A percentile compares a stretch with the other conserved stretches of the same genome.
These are phyloP conservation scores for Starmerella powellii DNA, from an alignment of 805 yeast genomes.

Conservation along the genomic window DNA sequence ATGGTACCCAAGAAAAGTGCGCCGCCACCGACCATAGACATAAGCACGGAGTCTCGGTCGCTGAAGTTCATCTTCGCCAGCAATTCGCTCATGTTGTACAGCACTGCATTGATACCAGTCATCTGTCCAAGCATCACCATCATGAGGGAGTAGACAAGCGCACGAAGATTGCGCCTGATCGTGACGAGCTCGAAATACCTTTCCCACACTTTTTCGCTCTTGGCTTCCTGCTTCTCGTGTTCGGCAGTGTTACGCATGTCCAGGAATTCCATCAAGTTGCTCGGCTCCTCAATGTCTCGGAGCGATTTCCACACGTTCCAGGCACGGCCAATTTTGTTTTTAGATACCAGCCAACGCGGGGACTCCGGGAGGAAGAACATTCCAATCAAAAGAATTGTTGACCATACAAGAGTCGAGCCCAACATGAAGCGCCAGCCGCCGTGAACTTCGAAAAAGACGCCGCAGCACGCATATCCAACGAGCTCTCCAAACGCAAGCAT, in stretches of 20 bases:
- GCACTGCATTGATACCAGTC: constrained; percentile 56
- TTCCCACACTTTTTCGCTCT: constrained; percentile 31
- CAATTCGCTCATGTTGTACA: constrained; percentile 52
- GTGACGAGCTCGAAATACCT: constrained; percentile 42
- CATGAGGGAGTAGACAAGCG: constrained; percentile 43
- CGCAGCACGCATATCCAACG: constrained; percentile 51
- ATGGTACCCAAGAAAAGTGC: constrained; percentile 50
- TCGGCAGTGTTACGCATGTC: constrained; percentile 44
- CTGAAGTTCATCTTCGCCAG: constrained; percentile 45
- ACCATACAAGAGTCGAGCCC: constrained; percentile 50
- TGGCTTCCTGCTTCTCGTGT: constrained; percentile 32
- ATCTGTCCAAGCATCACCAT: constrained; percentile 40
- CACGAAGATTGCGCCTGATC: constrained; percentile 49
- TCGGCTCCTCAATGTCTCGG: constrained; percentile 36
- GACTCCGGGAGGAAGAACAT: constrained; percentile 48
- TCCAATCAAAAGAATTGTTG: constrained; percentile 40
- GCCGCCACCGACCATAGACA: constrained; percentile 63
- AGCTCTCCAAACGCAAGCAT: constrained; percentile 58
- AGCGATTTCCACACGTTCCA: constrained; percentile 39
- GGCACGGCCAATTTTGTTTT: constrained; percentile 42
- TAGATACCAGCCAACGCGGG: constrained; percentile 47
- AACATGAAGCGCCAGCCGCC: constrained; percentile 54
- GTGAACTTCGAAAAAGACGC: constrained; percentile 43
- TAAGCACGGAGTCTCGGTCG: constrained; percentile 42
- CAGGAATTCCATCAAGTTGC: constrained; percentile 42